Evolutionary conservation across 371 early-diverging fungal genomes (phyloP).

Genomic region (Mortierella sp.): DNA sequence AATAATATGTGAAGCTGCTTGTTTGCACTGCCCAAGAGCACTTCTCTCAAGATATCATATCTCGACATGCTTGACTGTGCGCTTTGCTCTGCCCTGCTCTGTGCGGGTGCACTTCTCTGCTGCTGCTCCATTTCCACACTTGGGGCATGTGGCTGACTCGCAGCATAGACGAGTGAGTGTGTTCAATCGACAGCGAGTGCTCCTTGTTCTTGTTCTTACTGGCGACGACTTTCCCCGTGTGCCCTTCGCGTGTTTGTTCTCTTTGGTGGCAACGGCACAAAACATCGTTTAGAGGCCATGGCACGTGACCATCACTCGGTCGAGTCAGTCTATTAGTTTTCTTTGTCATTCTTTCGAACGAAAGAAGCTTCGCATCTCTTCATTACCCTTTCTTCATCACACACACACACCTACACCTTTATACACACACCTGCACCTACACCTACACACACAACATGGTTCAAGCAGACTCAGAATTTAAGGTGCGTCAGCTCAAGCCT

Average conservation of each 20-base stretch:
- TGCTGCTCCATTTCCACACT: background rate
- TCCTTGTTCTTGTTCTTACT: too few relatives aligned
- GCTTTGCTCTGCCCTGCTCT: background rate
- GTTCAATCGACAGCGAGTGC: background rate
- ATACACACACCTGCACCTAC: background rate
- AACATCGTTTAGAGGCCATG: background rate
- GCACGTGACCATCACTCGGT: background rate
- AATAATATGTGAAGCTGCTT: too few relatives aligned
- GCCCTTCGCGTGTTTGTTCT: background rate
- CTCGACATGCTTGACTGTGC: background rate
- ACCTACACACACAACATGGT: slow-evolving; percentile 26
- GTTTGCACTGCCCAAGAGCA: background rate
- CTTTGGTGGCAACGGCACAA: background rate
- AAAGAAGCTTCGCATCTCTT: slow-evolving; percentile 5
- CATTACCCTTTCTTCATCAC: background rate
- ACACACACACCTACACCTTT: background rate
- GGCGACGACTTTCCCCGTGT: background rate
- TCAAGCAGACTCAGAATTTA: slow-evolving; percentile 31
- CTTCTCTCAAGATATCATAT: background rate
- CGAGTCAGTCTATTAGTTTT: too few relatives aligned
- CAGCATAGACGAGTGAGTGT: background rate
- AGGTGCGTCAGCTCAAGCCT: slow-evolving; percentile 15
- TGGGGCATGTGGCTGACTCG: background rate
- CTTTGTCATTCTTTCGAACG: background rate
- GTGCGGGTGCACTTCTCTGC: background rate